A percentile compares a stretch with the other conserved stretches of the same genome.
Evolutionary conservation across 257 asterid species (phyloP).

Genomic region (Ligustrum vulgare): DNA sequence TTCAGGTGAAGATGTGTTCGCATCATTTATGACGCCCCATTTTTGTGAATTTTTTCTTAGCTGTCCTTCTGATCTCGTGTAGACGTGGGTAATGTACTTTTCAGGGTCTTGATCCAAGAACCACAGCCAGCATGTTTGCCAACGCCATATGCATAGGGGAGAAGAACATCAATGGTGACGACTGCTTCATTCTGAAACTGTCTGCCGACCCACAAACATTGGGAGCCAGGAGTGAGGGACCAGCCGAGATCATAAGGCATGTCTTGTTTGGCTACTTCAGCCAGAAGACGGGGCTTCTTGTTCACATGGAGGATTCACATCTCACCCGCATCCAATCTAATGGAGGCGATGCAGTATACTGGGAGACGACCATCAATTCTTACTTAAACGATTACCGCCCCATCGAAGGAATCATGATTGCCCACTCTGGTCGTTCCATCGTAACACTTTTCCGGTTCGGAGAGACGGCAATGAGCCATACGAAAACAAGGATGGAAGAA

Average conservation of each 20-base stretch:
- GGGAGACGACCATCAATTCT: slow-evolving; percentile 96
- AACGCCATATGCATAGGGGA: slow-evolving; percentile 90
- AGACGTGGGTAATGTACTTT: not conserved
- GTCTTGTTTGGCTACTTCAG: slow-evolving; percentile 94
- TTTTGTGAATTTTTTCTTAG: not conserved
- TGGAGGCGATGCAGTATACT: slow-evolving; percentile 93
- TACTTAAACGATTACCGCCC: slow-evolving; percentile 79
- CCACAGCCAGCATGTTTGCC: slow-evolving; percentile 82
- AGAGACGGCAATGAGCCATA: slow-evolving; percentile 91
- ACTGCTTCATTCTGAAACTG: slow-evolving; percentile 89
- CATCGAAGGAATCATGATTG: slow-evolving; percentile 93
- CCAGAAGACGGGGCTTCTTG: slow-evolving; percentile 87
- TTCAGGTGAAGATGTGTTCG: slow-evolving; percentile 52
- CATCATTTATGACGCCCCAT: not conserved
- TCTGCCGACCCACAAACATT: slow-evolving; percentile 81
- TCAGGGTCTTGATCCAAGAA: slow-evolving; percentile 94
- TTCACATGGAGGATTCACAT: slow-evolving; percentile 95
- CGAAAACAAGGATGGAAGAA: slow-evolving; percentile 96
- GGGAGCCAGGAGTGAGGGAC: slow-evolving; percentile 92
- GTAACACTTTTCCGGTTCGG: slow-evolving; percentile 97
- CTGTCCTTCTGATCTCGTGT: not conserved
- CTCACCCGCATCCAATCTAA: slow-evolving; percentile 91
- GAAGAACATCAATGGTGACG: slow-evolving; percentile 84
- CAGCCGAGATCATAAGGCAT: slow-evolving; percentile 92
- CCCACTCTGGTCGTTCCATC: slow-evolving; percentile 89